Conservation (phyloP, 345 rosid species). For the Diplotaxis tenuifolia region DNA sequence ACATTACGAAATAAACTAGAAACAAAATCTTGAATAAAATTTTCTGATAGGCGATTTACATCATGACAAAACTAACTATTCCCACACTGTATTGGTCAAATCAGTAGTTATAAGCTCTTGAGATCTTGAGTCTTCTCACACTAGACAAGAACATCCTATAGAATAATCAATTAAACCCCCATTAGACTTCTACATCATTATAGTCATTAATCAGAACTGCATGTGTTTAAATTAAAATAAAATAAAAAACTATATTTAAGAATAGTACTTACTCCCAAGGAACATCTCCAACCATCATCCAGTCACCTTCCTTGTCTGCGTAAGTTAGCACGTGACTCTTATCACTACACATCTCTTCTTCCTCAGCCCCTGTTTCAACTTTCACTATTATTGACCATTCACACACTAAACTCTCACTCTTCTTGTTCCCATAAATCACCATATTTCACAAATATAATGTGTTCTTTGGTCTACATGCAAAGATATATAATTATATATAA, state of each 20-base stretch:
- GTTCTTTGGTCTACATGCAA: background rate
- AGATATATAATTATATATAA: background rate
- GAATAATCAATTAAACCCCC: background rate
- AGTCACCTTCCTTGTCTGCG: constrained; percentile 41
- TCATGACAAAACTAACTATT: constrained; percentile 31
- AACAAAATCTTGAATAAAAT: constrained; percentile 20
- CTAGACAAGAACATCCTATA: constrained; percentile 42
- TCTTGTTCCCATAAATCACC: background rate
- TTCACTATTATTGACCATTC: constrained; percentile 9
- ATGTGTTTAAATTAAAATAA: background rate
- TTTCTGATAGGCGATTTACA: constrained; percentile 33
- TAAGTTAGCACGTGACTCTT: constrained; percentile 42
- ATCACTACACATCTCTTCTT: constrained; percentile 39
- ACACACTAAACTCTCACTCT: background rate
- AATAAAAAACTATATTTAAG: background rate
- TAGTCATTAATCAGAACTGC: background rate
- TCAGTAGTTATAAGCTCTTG: constrained; percentile 42
- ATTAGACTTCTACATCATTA: constrained; percentile 14
- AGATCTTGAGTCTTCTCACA: constrained; percentile 43
- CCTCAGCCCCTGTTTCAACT: constrained; percentile 39
- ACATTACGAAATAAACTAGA: constrained; percentile 21
- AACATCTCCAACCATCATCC: constrained; percentile 46
- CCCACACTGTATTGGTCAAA: constrained; percentile 31
- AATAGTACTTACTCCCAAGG: constrained; percentile 38
- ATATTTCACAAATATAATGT: background rate